A percentile compares a stretch with the other conserved stretches of the same genome.
These are phyloP conservation scores for Umbellularia californica DNA, from an alignment of 164 flowering plant species.

Conservation along the genomic window DNA sequence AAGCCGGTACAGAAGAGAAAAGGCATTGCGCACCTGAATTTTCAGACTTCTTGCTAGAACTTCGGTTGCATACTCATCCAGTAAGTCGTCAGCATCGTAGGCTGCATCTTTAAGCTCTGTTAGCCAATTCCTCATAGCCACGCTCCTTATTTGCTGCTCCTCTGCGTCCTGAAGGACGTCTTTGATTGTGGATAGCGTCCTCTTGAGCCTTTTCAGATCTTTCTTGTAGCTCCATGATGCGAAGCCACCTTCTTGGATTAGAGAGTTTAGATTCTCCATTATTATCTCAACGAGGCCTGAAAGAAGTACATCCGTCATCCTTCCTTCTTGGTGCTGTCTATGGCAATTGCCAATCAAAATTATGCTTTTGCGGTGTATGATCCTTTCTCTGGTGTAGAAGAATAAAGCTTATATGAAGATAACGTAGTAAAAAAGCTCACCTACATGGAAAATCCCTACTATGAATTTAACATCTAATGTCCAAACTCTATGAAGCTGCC, in stretches of 20 bases:
- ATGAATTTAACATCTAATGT: too few relatives aligned
- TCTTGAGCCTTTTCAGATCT: not conserved
- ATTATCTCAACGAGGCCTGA: not conserved
- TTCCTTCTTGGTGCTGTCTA: not conserved
- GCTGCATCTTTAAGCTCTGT: constrained; percentile 6
- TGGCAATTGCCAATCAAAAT: too few relatives aligned
- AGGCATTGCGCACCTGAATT: not conserved
- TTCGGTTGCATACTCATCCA: constrained; percentile 2
- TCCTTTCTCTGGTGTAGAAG: too few relatives aligned
- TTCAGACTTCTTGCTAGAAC: not conserved
- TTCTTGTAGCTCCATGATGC: not conserved
- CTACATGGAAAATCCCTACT: too few relatives aligned
- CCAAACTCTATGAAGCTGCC: too few relatives aligned
- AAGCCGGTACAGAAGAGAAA: not conserved
- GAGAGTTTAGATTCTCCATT: not conserved
- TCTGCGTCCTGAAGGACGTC: constrained; percentile 8
- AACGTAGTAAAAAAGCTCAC: too few relatives aligned
- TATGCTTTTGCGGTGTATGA: too few relatives aligned
- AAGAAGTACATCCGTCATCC: not conserved
- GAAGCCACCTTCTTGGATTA: not conserved
- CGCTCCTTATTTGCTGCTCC: not conserved
- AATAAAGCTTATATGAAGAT: too few relatives aligned
- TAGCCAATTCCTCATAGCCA: not conserved
- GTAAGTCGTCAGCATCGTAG: constrained; percentile 9
- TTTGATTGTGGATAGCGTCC: not conserved